Base-by-base conservation (phyloP, 2,329 filamentous ascomycete genomes). In the Diaporthe helianthi region DNA sequence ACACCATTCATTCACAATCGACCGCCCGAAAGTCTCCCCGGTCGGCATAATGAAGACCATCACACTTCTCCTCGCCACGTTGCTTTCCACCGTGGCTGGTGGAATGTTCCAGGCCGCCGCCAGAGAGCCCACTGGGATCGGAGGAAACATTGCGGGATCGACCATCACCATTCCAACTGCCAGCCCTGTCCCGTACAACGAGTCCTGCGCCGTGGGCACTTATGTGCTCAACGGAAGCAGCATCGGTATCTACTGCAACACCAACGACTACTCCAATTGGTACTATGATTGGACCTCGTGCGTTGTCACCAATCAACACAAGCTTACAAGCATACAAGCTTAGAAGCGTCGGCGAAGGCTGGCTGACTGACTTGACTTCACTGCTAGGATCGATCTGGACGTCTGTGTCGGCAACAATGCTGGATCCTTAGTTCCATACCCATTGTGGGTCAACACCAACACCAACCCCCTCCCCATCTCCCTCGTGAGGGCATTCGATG, bases 201-300 rank as follows among this genome's bases (percentile, higher is more conserved):
- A 69, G 49, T 78, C 76, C 66, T 83, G 81, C 71, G 79, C 77
- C n/a, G 79, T 78, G 73, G 74, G 77, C 61, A 79, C 77, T 4
- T 76, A 76, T 49, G 72, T 77, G 51, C 71, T 82, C 41, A 73
- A 74, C 9, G 75, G 74, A 46, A 75, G 72, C 68, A 78, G 73
- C 67, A 77, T 83, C 1, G 80, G 80, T 38, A 75, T 80, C 73
- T 82, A 80, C 72, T 83, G 81, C 75, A 78, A 79, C 69, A 80
- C 81, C 63, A 71, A 79, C 52, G 72, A 81, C 71, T 76, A 74
- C 70, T 74, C 70, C 1, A 51, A 74, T 7, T 82, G 75, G 67
- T 77, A 74, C 26, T 82, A 81, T 73, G 79, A 81, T 65, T 83
- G 80, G 79, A 78, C 80, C 15, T 80, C 78, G 80, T 80, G 73